phyloP scores from a whole-genome alignment of 805 yeast species.

The Starmerella khaoyaiensis region DNA sequence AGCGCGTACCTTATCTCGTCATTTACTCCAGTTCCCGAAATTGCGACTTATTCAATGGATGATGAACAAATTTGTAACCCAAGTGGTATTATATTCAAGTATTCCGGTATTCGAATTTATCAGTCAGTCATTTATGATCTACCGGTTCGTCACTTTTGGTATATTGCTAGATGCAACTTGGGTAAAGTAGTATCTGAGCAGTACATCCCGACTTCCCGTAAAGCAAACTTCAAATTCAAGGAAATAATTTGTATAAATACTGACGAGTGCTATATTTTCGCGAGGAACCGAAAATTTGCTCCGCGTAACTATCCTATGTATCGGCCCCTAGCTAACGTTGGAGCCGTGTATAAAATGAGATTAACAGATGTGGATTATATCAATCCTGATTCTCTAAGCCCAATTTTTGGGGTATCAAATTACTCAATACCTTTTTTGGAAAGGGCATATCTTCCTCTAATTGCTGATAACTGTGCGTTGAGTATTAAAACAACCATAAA shows the following conservation, averaged over 20 bases:
- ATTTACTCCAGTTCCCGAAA: too few relatives aligned
- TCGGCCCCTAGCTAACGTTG: conserved; percentile 48
- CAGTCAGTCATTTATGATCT: conserved; percentile 37
- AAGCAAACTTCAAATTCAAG: conserved; percentile 17
- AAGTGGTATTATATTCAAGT: conserved; percentile 25
- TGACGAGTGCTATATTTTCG: conserved; percentile 42
- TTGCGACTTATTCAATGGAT: too few relatives aligned
- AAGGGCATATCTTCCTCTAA: conserved; percentile 38
- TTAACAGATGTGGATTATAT: too few relatives aligned
- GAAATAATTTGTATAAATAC: conserved; percentile 9
- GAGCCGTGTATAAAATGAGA: conserved; percentile 45
- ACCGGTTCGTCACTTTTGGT: conserved; percentile 34
- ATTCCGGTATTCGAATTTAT: conserved; percentile 45
- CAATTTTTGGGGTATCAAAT: too few relatives aligned
- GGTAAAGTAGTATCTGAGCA: conserved; percentile 29
- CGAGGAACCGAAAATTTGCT: conserved; percentile 44
- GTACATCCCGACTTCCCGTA: conserved; percentile 14
- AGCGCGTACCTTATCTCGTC: neutral
- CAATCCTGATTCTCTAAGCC: too few relatives aligned
- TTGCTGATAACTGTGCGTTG: conserved; percentile 43
- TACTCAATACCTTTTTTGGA: too few relatives aligned
- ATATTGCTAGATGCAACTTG: conserved; percentile 39
- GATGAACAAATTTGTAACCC: conserved; percentile 17
- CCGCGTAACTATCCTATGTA: conserved; percentile 35
- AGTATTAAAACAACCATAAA: conserved; percentile 30